phyloP scores from a whole-genome alignment of 1,284 basidiomycete species.

The Rhodofomes roseus region DNA sequence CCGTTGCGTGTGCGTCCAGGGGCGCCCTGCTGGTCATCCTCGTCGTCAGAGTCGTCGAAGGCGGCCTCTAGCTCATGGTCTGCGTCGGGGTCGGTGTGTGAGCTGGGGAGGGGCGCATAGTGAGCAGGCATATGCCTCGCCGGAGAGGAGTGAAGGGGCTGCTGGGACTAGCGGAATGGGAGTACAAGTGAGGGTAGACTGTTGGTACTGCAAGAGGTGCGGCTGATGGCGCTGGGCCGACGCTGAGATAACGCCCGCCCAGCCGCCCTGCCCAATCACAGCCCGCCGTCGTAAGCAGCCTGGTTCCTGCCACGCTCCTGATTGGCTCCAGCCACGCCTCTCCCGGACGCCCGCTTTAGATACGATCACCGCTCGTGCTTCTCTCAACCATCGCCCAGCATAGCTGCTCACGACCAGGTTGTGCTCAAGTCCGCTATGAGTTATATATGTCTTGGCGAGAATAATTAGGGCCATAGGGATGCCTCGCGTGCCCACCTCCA shows the following conservation, averaged over 20 bases:
- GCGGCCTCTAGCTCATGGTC: slow-evolving; percentile 72
- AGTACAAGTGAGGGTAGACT: background rate
- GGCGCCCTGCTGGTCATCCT: slow-evolving; percentile 40
- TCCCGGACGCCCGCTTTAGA: background rate
- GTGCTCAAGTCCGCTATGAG: too few species aligned
- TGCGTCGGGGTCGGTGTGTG: slow-evolving; percentile 46
- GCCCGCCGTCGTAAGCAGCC: background rate
- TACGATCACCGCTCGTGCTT: background rate
- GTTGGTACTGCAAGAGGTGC: background rate
- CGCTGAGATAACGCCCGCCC: background rate
- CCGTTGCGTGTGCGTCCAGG: slow-evolving; percentile 44
- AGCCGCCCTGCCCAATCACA: background rate
- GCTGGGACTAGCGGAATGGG: background rate
- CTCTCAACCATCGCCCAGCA: background rate
- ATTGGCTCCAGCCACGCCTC: background rate
- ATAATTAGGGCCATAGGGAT: too few species aligned
- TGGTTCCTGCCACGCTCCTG: background rate
- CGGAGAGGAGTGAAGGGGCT: slow-evolving; percentile 2
- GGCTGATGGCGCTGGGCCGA: background rate
- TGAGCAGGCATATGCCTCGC: slow-evolving; percentile 50
- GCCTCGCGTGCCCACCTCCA: background rate
- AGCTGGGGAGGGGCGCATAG: slow-evolving; percentile 69
- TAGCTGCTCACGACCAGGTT: too few species aligned
- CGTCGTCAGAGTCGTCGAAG: slow-evolving; percentile 71
- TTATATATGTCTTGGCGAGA: too few species aligned